Conservation (phyloP, 2,329 filamentous ascomycete genomes). For the Mycosphaerella arachidis region DNA sequence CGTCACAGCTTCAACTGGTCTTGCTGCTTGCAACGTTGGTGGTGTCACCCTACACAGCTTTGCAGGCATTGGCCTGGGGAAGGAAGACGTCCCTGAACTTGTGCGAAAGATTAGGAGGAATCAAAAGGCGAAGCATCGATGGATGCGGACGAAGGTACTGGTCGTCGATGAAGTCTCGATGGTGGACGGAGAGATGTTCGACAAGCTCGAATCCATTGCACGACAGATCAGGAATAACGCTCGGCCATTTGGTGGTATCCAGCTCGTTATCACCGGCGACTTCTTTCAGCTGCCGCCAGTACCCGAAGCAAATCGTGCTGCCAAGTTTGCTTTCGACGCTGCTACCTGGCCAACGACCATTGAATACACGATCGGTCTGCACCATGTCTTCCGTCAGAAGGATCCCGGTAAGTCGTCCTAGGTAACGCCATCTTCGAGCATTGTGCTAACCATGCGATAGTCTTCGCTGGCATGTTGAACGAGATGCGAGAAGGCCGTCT, state of each 20-base stretch:
- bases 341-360: slow-evolving; percentile 88
- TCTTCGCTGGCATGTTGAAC: slow-evolving; percentile 92
- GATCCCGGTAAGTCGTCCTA: slow-evolving; percentile 57
- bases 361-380: slow-evolving; percentile 90
- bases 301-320: slow-evolving; percentile 66
- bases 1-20: slow-evolving; percentile 89
- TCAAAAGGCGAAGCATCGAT: slow-evolving; percentile 78
- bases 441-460: slow-evolving; percentile 38
- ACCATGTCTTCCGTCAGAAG: slow-evolving; percentile 92
- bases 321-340: slow-evolving; percentile 91
- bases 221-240: slow-evolving; percentile 84
- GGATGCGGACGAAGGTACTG: slow-evolving; percentile 81
- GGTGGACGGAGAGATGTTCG: slow-evolving; percentile 95
- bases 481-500: slow-evolving; percentile 91
- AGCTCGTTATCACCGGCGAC: slow-evolving; percentile 91
- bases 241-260: slow-evolving; percentile 89
- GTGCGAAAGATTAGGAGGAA: slow-evolving; percentile 90
- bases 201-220: slow-evolving; percentile 88
- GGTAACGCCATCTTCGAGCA: neutral
- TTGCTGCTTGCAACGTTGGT: slow-evolving; percentile 94
- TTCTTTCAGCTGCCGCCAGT: slow-evolving; percentile 97
- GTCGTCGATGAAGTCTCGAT: slow-evolving; percentile 96
- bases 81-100: slow-evolving; percentile 74
- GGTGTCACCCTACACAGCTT: slow-evolving; percentile 96
- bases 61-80: slow-evolving; percentile 88